Evolutionary conservation across 1,284 basidiomycete species (phyloP), one percentile per base, ranked within the genome.

Genomic region (Gomphus sp.): DNA sequence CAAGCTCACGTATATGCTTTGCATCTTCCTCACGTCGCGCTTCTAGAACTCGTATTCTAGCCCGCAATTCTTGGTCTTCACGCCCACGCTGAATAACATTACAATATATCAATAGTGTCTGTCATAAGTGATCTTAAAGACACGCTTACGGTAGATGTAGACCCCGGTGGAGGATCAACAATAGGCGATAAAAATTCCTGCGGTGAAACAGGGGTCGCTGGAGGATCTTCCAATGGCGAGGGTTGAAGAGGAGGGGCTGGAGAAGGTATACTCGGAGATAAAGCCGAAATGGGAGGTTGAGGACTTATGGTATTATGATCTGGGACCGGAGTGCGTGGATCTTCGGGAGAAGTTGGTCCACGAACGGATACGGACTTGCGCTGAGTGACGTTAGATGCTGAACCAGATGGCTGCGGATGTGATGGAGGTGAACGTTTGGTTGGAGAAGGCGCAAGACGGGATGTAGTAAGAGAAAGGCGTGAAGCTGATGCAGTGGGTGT

Each of bases 11-110:
- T 33, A 98, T 79, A 61, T 84, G 85, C 18, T 88, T 85, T 0
- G 89, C 79, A 67, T 98, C 96, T 62, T 98, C 94, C 1, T 84
- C 81, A 14, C 92, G 85, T 66, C 92, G 88, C 18, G 82, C 82
- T 73, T 99, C 96, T 25, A 97, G 75, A 4, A 96, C 83, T 36
- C 91, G 83, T 22, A 91, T 77, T 70, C 91, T 93, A 55, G 88
- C 88, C 44, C 87, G 84, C 52, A 94, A 75, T 70, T 96, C 93
- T 71, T 92, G 89, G 2, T 86, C 69, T 65, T 89, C 88, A 47
- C 77, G 71, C 61, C 87, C 84, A 60, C 62, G 49, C 54, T 55
- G n/a, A 45, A 55, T 1, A 31, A 39, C n/a, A 55, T 44, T 52
- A 51, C 48, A 48, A 49, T 16, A 53, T 55, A 18, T 55, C 28